Conservation (phyloP, 805 yeast genomes). For the Saturnispora sekii region DNA sequence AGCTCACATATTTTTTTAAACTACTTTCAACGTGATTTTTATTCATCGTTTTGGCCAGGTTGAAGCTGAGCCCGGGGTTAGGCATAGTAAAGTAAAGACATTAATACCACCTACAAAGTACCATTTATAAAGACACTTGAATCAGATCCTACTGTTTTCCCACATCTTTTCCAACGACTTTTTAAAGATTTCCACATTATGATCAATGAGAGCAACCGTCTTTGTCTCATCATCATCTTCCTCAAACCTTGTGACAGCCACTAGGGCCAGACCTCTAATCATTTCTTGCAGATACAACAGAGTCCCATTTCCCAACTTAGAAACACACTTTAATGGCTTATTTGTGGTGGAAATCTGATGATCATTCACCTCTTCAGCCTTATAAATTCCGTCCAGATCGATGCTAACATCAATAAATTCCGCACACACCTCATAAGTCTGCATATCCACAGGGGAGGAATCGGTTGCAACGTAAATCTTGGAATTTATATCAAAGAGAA, state of each 20-base stretch:
- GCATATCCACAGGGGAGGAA: constrained; percentile 90
- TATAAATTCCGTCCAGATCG: constrained; percentile 70
- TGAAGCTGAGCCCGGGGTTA: too few relatives aligned
- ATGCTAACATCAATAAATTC: constrained; percentile 93
- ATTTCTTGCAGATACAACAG: constrained; percentile 77
- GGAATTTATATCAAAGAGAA: constrained; percentile 82
- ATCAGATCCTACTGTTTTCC: constrained; percentile 33
- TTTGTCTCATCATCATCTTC: constrained; percentile 36
- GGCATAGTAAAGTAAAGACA: not conserved
- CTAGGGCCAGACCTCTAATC: constrained; percentile 88
- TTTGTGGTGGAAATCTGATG: not conserved
- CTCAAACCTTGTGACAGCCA: constrained; percentile 71
- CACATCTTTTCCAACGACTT: constrained; percentile 67
- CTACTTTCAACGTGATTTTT: not conserved
- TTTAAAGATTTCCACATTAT: constrained; percentile 75
- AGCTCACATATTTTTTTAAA: constrained; percentile 16
- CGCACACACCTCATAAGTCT: constrained; percentile 93
- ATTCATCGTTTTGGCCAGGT: too few relatives aligned
- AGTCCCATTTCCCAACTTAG: constrained; percentile 76
- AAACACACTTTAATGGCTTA: constrained; percentile 42
- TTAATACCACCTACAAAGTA: not conserved
- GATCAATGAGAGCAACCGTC: constrained; percentile 65
- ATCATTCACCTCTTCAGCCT: constrained; percentile 14
- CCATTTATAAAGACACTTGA: constrained; percentile 1
- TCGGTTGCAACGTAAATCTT: constrained; percentile 95